phyloP scores from a whole-genome alignment of 2,329 filamentous ascomycete species.

The Botryotinia globosa region DNA sequence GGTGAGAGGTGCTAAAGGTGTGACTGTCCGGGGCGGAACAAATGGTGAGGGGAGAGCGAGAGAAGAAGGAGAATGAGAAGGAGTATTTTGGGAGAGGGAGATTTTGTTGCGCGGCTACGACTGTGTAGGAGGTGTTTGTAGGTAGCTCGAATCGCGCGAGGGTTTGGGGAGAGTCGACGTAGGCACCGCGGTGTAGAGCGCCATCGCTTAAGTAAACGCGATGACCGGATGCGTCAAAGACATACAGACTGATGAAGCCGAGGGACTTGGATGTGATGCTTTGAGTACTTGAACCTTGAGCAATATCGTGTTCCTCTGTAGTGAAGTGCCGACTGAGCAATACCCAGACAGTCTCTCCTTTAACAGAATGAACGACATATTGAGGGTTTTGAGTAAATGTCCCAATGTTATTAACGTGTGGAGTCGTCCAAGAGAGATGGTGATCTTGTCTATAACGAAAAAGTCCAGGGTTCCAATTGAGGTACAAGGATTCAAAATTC shows the following conservation, averaged over 20 bases:
- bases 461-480: conserved; percentile 92
- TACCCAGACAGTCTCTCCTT: conserved; percentile 71
- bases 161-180: conserved; percentile 90
- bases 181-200: conserved; percentile 72
- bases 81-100: conserved; percentile 70
- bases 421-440: conserved; percentile 79
- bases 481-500: conserved; percentile 91
- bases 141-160: conserved; percentile 68
- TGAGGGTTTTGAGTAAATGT: conserved; percentile 66
- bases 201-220: conserved; percentile 73
- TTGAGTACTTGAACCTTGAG: conserved; percentile 42
- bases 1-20: conserved; percentile 50
- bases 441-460: conserved; percentile 82
- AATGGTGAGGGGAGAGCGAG: conserved; percentile 59
- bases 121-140: conserved; percentile 48
- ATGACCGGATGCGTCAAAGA: conserved; percentile 70
- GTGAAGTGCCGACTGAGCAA: conserved; percentile 84
- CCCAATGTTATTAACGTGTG: conserved; percentile 47
- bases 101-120: conserved; percentile 76
- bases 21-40: conserved; percentile 48
- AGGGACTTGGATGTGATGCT: conserved; percentile 40
- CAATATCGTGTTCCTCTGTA: conserved; percentile 59
- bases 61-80: conserved; percentile 87
- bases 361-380: conserved; percentile 63
- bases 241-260: conserved; percentile 84